A percentile compares a stretch with the other conserved stretches of the same genome.
Evolutionary conservation across 2,329 filamentous ascomycete species (phyloP).

Genomic region (Penicillium sp.): DNA sequence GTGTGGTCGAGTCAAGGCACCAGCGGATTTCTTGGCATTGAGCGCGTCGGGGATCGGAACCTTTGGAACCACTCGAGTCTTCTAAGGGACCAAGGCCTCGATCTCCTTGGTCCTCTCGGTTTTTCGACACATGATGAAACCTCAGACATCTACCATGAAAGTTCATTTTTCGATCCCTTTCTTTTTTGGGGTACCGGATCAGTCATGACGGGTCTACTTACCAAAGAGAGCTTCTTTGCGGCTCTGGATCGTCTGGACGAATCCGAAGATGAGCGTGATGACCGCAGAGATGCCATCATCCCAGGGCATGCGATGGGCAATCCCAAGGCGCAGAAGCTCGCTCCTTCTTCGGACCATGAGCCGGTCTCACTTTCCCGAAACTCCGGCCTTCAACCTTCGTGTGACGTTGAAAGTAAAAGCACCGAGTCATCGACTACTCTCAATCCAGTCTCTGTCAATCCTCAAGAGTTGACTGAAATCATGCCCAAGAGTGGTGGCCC

Average conservation of each 20-base stretch:
- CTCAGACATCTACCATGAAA: too few species aligned
- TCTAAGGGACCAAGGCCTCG: too few species aligned
- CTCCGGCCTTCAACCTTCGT: conserved; percentile 10
- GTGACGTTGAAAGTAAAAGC: not conserved
- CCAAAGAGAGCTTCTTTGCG: conserved; percentile 40
- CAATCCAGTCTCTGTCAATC: not conserved
- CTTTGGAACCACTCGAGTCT: too few species aligned
- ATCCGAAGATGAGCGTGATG: conserved; percentile 16
- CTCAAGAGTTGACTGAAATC: conserved; percentile 14
- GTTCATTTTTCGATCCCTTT: not conserved
- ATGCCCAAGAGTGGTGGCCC: conserved; percentile 16
- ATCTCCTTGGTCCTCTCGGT: too few species aligned
- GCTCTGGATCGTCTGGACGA: conserved; percentile 37
- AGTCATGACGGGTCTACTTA: conserved; percentile 23
- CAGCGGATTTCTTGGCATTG: too few species aligned
- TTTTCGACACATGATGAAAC: too few species aligned
- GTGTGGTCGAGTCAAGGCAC: too few species aligned
- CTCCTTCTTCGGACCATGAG: not conserved
- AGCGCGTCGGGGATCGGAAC: too few species aligned
- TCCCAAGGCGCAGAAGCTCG: not conserved
- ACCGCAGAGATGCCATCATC: too few species aligned
- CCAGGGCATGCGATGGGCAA: too few species aligned
- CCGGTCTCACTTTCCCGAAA: not conserved
- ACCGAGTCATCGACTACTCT: too few species aligned
- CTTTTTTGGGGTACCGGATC: conserved; percentile 14